A percentile compares a stretch with the other conserved stretches of the same genome.
These are phyloP conservation scores for Geranium rotundifolium DNA, from an alignment of 345 rosid species.

Conservation along the genomic window DNA sequence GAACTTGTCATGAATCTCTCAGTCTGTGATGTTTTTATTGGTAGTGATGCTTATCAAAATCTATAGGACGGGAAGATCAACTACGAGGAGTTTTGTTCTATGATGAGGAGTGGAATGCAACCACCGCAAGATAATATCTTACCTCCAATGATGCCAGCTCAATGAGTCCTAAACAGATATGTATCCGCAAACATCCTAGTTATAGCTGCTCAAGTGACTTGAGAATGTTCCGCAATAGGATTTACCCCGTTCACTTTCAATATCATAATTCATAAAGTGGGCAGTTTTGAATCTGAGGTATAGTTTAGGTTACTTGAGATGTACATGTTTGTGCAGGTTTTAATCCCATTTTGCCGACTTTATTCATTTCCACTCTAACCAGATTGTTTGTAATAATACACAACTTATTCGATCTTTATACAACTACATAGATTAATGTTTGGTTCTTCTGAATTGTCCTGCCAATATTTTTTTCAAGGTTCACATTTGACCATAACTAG, in stretches of 20 bases:
- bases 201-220: background rate
- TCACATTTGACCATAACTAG: no score
- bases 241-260: background rate
- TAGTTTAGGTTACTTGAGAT: background rate
- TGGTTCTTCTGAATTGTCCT: no score
- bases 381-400: background rate
- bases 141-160: constrained; percentile 3
- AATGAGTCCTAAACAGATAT: background rate
- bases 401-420: background rate
- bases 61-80: constrained; percentile 70
- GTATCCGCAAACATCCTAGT: background rate
- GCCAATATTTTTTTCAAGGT: no score
- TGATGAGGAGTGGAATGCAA: constrained; percentile 62
- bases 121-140: constrained; percentile 21
- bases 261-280: background rate
- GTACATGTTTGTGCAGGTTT: background rate
- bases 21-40: background rate
- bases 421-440: background rate
- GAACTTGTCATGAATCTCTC: background rate
- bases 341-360: background rate
- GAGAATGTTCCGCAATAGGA: background rate
- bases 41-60: constrained; percentile 4
- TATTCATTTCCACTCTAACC: no score
- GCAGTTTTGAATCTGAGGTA: background rate
- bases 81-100: constrained; percentile 66